Conservation (phyloP, 495 filamentous ascomycete genomes). For the Staphylotrichum tortipilum region DNA sequence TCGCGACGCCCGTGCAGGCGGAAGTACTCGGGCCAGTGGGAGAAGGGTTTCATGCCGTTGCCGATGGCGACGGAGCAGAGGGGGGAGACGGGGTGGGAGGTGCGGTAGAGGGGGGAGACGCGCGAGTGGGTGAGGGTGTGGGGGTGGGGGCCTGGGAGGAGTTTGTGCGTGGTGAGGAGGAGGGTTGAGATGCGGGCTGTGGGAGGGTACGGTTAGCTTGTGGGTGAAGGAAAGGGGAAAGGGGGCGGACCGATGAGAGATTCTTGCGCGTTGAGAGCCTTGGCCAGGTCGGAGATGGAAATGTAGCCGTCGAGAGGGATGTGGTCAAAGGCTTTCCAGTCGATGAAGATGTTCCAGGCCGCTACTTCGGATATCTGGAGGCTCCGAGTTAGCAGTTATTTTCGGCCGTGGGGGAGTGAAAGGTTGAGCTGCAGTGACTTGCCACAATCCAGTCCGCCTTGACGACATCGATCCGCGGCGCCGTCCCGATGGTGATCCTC, state of each 20-base stretch:
- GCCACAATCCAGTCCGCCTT: slow-evolving; percentile 22
- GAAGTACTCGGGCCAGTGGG: slow-evolving; percentile 24
- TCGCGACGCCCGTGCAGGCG: slow-evolving; percentile 14
- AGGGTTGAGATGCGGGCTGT: slow-evolving; percentile 18
- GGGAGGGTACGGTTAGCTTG: neutral
- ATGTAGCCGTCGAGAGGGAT: slow-evolving; percentile 23
- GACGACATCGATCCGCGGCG: slow-evolving; percentile 12
- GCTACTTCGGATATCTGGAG: slow-evolving; percentile 17
- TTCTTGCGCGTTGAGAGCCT: slow-evolving; percentile 18
- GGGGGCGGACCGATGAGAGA: slow-evolving; percentile 11
- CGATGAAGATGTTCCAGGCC: slow-evolving; percentile 21
- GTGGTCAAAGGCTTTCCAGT: slow-evolving; percentile 27
- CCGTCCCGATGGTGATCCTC: slow-evolving; percentile 16
- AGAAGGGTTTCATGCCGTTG: slow-evolving; percentile 20
- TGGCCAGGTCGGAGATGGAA: slow-evolving; percentile 19
- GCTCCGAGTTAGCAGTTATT: neutral
- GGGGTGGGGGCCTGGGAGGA: slow-evolving; percentile 4
- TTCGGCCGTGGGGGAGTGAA: neutral
- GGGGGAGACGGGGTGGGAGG: slow-evolving; percentile 6
- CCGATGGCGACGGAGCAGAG: slow-evolving; percentile 17
- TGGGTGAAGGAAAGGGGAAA: neutral
- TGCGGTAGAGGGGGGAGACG: slow-evolving; percentile 19
- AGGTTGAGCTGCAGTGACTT: neutral
- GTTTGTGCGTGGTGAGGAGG: slow-evolving; percentile 15
- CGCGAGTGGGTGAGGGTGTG: slow-evolving; percentile 16